phyloP scores from a whole-genome alignment of 495 filamentous ascomycete species.

The Xylaria venustula region DNA sequence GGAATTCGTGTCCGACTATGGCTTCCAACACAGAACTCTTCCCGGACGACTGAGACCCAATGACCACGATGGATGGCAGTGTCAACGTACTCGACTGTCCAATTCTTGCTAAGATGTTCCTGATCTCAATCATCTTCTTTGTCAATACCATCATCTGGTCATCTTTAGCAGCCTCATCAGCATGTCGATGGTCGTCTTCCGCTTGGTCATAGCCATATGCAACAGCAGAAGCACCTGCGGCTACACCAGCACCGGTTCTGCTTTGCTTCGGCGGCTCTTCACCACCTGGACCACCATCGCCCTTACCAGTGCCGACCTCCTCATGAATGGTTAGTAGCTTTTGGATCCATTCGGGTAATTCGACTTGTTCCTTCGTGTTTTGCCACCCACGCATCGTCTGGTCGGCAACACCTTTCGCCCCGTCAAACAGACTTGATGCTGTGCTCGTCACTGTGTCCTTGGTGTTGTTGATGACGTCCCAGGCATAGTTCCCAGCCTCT shows the following conservation, averaged over 20 bases:
- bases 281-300: slow-evolving; percentile 44
- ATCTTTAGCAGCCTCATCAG: slow-evolving; percentile 69
- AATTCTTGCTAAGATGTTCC: slow-evolving; percentile 83
- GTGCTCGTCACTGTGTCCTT: slow-evolving; percentile 65
- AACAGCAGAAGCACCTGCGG: slow-evolving; percentile 60
- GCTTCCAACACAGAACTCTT: slow-evolving; percentile 98
- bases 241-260: slow-evolving; percentile 55
- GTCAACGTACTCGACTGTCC: slow-evolving; percentile 86
- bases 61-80: slow-evolving; percentile 94
- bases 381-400: slow-evolving; percentile 80
- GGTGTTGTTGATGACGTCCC: slow-evolving; percentile 71
- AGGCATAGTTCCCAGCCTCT: slow-evolving; percentile 89
- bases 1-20: slow-evolving; percentile 96
- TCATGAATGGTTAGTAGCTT: slow-evolving; percentile 64
- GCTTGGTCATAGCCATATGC: slow-evolving; percentile 76
- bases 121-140: slow-evolving; percentile 99
- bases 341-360: slow-evolving; percentile 83
- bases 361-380: slow-evolving; percentile 73
- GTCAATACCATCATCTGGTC: slow-evolving; percentile 99
- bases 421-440: slow-evolving; percentile 64
- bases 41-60: slow-evolving; percentile 95
- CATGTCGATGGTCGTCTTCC: slow-evolving; percentile 65
- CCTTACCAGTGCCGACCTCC: slow-evolving; percentile 38
- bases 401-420: slow-evolving; percentile 68
- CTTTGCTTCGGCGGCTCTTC: slow-evolving; percentile 60